Percentiles rank a stretch among this genome's conserved stretches.
These are phyloP conservation scores for Cadophora luteo-olivacea DNA, from an alignment of 2,329 filamentous ascomycete genomes.

Conservation along the genomic window DNA sequence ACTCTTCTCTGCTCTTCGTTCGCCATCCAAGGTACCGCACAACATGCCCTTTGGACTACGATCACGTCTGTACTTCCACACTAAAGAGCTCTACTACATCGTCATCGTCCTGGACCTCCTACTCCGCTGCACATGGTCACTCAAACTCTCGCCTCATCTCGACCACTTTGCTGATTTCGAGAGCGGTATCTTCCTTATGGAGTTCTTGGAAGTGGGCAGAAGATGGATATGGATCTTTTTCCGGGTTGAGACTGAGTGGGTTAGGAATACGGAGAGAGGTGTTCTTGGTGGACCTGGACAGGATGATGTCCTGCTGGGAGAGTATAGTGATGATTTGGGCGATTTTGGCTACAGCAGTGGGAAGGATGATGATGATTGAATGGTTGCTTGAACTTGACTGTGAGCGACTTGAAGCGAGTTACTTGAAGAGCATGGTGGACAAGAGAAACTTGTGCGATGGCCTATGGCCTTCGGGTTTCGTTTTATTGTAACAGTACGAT, in stretches of 20 bases:
- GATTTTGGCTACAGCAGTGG: conserved; percentile 26
- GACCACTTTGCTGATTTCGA: conserved; percentile 88
- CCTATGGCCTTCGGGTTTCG: background rate
- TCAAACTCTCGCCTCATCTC: conserved; percentile 83
- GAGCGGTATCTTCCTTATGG: conserved; percentile 85
- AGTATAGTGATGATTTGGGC: conserved; percentile 59
- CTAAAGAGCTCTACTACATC: conserved; percentile 78
- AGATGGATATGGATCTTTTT: conserved; percentile 99
- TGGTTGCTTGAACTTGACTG: background rate
- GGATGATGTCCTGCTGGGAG: conserved; percentile 78
- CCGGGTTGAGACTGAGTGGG: conserved; percentile 92
- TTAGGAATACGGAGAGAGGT: conserved; percentile 55
- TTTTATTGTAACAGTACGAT: background rate
- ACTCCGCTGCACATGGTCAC: conserved; percentile 87
- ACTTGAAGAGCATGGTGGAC: background rate
- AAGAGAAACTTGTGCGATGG: background rate
- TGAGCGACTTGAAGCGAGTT: background rate
- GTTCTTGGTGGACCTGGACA: conserved; percentile 58
- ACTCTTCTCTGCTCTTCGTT: conserved; percentile 71
- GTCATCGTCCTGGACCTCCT: conserved; percentile 81
- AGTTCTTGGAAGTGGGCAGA: conserved; percentile 84
- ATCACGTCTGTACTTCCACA: conserved; percentile 73
- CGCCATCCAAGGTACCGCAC: conserved; percentile 55
- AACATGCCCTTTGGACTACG: conserved; percentile 65
- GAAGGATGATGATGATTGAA: conserved; percentile 21